Evolutionary conservation across 1,284 basidiomycete genomes (phyloP).

Genomic region (Cryptococcus jaspeensis): DNA sequence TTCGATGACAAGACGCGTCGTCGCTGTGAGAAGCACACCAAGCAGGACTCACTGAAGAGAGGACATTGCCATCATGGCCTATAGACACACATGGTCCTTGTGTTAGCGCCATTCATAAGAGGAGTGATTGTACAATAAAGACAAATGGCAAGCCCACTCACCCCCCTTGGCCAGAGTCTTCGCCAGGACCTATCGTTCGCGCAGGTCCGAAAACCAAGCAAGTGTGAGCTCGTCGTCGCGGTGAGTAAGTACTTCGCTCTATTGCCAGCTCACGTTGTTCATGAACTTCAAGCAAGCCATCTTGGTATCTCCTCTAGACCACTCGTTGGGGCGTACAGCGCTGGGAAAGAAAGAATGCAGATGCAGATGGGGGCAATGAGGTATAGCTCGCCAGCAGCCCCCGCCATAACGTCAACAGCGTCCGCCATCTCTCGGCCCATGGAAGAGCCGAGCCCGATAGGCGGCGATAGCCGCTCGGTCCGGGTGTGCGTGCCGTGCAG

Average conservation of each 20-base stretch:
- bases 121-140: neutral
- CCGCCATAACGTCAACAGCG: no score
- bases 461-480: neutral
- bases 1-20: no score
- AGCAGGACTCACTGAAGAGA: constrained; percentile 20
- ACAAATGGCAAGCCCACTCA: constrained; percentile 12
- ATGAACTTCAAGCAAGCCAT: constrained; percentile 27
- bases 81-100: neutral
- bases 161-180: constrained; percentile 41
- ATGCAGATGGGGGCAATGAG: no score
- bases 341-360: no score
- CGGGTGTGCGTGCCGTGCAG: no score
- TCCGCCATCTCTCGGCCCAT: neutral
- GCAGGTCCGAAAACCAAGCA: neutral
- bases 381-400: no score
- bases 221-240: no score
- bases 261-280: constrained; percentile 19
- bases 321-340: no score
- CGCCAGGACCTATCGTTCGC: constrained; percentile 29
- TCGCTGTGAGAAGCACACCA: no score
- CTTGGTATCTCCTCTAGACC: neutral
- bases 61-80: constrained; percentile 38
- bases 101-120: neutral
- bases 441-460: neutral
- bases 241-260: neutral